Base-by-base conservation (phyloP, 2,329 filamentous ascomycete species). In the Neofusicoccum kwambonambiense region DNA sequence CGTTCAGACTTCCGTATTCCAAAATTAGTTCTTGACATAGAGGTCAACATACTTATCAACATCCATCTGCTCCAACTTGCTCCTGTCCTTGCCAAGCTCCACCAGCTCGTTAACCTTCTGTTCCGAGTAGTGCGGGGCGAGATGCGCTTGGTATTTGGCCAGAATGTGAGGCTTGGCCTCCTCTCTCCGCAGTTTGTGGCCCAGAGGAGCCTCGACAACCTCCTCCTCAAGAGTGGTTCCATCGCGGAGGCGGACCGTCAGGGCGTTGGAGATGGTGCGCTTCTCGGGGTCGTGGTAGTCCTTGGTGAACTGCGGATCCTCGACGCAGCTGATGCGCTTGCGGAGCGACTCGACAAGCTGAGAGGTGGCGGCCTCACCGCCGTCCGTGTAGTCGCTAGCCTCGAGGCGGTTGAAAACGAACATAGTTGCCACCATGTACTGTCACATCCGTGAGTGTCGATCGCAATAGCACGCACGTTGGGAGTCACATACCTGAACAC, bases 141-240 rank as follows among this genome's bases (percentile, higher is more conserved):
- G 83, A 81, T 99, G 95, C 77, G 91, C 89, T 89, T 93, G 90
- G 84, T 92, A 99, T 86, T 99, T 99, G 79, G 88, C 89, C 72
- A 98, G 82, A 72, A 99, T 97, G 80, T 96, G 91, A 66, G 95
- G 95, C 87, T 98, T 98, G 72, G 95, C 95, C 86, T 99, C 95
- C 73, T 97, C 93, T 73, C 94, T 88, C 70, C 95, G 86, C 75
- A 95, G 84, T 70, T 90, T 90, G 84, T 99, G 95, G 72, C 95
- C 95, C 45, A 99, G 87, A 65, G 95, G 95, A 65, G 95, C 94
- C 84, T 97, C 93, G 63, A 99, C 91, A 56, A 91, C 90, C 66
- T 96, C 88, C 82, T 99, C 95, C 22, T 94, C 90, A 41, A 98
- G 84, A 9, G 95, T 85, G 52, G 93, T 97, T 73, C 95, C 95